Percentiles rank a stretch among this genome's conserved stretches.
These are phyloP conservation scores for Torulaspora gathmanii DNA, from an alignment of 805 yeast genomes.

Conservation along the genomic window DNA sequence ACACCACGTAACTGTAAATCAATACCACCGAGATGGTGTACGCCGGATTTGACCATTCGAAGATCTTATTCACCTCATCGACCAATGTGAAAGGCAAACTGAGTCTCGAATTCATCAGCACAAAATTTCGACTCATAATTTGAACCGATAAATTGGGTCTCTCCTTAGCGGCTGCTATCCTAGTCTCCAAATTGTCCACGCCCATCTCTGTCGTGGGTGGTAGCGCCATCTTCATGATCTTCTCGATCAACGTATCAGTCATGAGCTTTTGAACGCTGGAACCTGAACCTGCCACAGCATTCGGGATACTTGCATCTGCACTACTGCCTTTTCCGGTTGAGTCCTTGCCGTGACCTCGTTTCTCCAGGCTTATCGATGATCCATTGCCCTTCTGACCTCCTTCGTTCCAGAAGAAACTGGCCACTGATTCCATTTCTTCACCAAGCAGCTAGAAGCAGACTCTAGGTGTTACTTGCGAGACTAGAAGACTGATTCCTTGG, in stretches of 20 bases:
- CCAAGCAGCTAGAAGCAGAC: slow-evolving; percentile 1
- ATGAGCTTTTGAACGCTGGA: slow-evolving; percentile 37
- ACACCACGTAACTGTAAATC: slow-evolving; percentile 47
- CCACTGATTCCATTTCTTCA: slow-evolving; percentile 15
- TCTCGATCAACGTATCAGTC: slow-evolving; percentile 69
- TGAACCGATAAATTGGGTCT: slow-evolving; percentile 70
- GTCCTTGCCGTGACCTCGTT: slow-evolving; percentile 6
- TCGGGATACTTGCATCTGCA: slow-evolving; percentile 3
- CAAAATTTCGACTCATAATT: slow-evolving; percentile 62
- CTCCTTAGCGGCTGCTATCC: slow-evolving; percentile 56
- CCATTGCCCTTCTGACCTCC: slow-evolving; percentile 11
- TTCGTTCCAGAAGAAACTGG: slow-evolving; percentile 30
- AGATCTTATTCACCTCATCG: slow-evolving; percentile 51
- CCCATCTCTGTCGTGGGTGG: slow-evolving; percentile 54
- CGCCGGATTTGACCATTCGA: slow-evolving; percentile 61
- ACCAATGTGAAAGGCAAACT: slow-evolving; percentile 57
- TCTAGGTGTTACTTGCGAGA: background rate
- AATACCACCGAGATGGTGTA: slow-evolving; percentile 56
- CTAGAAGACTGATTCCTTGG: background rate
- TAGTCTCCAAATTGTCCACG: slow-evolving; percentile 42
- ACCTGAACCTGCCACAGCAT: slow-evolving; percentile 8
- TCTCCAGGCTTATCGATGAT: slow-evolving; percentile 6
- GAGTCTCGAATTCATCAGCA: slow-evolving; percentile 56
- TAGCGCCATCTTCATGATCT: slow-evolving; percentile 63
- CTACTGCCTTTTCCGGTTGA: slow-evolving; percentile 1